Evolutionary conservation across 192 early-diverging fungal genomes (phyloP), one percentile per base, ranked within the genome.

Genomic region (Podila epicladia): DNA sequence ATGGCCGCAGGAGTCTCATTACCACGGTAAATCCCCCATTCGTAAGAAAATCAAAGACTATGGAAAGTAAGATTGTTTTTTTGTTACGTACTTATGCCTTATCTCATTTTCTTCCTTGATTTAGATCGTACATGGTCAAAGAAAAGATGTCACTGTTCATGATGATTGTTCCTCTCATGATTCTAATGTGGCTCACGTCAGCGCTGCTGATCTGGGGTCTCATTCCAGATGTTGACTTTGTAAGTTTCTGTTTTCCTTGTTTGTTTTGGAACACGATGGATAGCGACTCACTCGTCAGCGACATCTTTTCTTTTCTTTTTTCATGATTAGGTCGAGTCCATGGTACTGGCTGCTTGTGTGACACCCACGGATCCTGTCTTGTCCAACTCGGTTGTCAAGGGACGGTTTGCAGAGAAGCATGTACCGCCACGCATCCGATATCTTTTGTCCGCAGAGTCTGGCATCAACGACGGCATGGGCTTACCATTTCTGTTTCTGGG

Each of bases 281-380:
- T 37, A n/a, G 37, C 17, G 22, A 38, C 2, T 20, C 50, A 35
- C 15, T n/a, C 53, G 11, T 31, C 9, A 31, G 38, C n/a, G 4
- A 24, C 7, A 22, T 22, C 3, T 33, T 33, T 33, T 6, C 6
- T 6, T 33, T 33, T 33, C 3, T 22, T 9, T 8, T 22, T 9
- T 9, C 19, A 20, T 3, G 31, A 7, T 28, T 83, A 94, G 86
- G 60, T 93, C 24, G 90, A 94, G 45, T 72, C 92, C 8, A 82
- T 98, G 63, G 85, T 96, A 38, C 84, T 98, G 35, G 92, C 93
- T 11, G 90, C 96, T 0, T 97, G 95, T 58, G 82, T 94, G 7
- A 92, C 96, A 9, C 97, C 97, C 1, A 98, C 97, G 0, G 97
- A 98, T 84, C 97, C 97, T 0, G 96, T 98, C 20, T 73, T 98